phyloP scores from a whole-genome alignment of 495 filamentous ascomycete genomes.

The Rostrohypoxylon terebratum region DNA sequence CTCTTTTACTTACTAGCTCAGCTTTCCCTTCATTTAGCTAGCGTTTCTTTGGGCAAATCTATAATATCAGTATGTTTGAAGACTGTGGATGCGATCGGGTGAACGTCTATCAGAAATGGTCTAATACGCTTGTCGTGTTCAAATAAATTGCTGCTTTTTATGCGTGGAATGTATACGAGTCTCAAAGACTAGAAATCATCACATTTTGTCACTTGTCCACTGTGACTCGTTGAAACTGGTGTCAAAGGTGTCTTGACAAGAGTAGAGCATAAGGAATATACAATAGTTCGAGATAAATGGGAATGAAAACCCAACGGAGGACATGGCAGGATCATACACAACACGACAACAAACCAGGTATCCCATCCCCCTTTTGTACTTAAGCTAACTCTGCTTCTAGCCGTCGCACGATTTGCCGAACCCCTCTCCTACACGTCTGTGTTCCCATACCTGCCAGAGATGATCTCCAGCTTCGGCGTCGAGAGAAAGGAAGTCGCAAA shows the following conservation, averaged over 20 bases:
- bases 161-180: background rate
- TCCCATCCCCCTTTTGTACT: slow-evolving; percentile 11
- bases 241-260: slow-evolving; percentile 29
- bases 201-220: slow-evolving; percentile 4
- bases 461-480: slow-evolving; percentile 85
- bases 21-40: background rate
- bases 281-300: too few species aligned
- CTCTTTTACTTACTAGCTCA: slow-evolving; percentile 12
- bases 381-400: slow-evolving; percentile 56
- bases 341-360: slow-evolving; percentile 20
- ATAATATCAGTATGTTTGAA: slow-evolving; percentile 5
- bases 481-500: slow-evolving; percentile 76
- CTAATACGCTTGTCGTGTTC: slow-evolving; percentile 22
- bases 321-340: too few species aligned
- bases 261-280: background rate
- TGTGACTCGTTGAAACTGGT: slow-evolving; percentile 45
- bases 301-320: too few species aligned
- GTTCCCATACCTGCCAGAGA: slow-evolving; percentile 90
- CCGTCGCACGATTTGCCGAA: slow-evolving; percentile 85
- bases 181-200: slow-evolving; percentile 3
- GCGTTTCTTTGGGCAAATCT: slow-evolving; percentile 1
- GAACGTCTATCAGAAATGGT: background rate
- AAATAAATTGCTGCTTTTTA: slow-evolving; percentile 33
- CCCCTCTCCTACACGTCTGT: slow-evolving; percentile 85
- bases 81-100: background rate